Evolutionary conservation across 805 yeast genomes (phyloP).

Genomic region (Maudiozyma serrabonitensis): DNA sequence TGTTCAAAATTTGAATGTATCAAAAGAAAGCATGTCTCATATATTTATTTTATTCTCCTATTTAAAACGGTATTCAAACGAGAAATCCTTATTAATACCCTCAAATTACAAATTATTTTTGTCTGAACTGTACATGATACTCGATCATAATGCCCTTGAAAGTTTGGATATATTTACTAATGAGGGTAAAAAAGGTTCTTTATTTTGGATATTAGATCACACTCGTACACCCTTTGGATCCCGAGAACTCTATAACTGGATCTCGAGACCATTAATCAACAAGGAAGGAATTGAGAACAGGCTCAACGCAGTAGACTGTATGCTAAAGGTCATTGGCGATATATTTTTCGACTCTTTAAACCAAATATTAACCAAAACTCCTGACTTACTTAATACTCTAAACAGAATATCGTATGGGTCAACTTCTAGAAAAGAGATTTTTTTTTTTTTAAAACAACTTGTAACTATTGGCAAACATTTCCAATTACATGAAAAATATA

Average conservation of each 20-base stretch:
- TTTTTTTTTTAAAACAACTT: conserved; percentile 40
- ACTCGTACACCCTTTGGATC: conserved; percentile 73
- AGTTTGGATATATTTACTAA: conserved; percentile 73
- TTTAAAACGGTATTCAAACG: conserved; percentile 54
- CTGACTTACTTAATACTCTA: conserved; percentile 52
- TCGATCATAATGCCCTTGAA: conserved; percentile 55
- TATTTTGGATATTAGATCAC: conserved; percentile 72
- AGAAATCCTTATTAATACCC: conserved; percentile 42
- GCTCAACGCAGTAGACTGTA: conserved; percentile 46
- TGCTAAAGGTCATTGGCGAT: conserved; percentile 32
- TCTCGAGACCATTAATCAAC: conserved; percentile 57
- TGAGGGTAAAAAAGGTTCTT: conserved; percentile 49
- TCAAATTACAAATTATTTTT: conserved; percentile 44
- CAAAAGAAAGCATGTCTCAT: conserved; percentile 16
- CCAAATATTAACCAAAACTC: conserved; percentile 27
- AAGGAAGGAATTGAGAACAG: conserved; percentile 49
- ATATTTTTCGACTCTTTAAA: conserved; percentile 32
- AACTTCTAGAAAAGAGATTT: conserved; percentile 52
- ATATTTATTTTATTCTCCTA: conserved; percentile 36
- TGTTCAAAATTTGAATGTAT: neutral
- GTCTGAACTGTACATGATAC: conserved; percentile 36
- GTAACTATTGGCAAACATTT: conserved; percentile 30
- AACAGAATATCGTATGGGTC: conserved; percentile 51
- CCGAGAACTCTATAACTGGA: conserved; percentile 61
- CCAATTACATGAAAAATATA: conserved; percentile 20